Conservation (phyloP, 306 rosid species). For the Cucumis sativus region DNA sequence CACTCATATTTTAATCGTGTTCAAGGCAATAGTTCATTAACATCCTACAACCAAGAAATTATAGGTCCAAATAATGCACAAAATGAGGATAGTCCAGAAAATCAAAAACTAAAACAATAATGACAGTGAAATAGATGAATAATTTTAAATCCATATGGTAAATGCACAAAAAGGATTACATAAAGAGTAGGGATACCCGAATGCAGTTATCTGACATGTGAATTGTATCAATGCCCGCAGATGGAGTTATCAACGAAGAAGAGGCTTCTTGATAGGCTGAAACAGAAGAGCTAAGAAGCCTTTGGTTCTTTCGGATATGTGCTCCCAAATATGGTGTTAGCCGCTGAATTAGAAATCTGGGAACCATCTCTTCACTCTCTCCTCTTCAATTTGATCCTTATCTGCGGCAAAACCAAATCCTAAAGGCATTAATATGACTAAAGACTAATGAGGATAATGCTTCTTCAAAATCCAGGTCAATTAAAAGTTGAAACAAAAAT, state of each 20-base stretch:
- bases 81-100: neutral
- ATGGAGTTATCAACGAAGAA: slow-evolving; percentile 18
- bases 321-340: slow-evolving; percentile 28
- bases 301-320: slow-evolving; percentile 43
- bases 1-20: neutral
- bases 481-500: neutral
- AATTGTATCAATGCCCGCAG: slow-evolving; percentile 29
- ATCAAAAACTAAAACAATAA: neutral
- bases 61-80: neutral
- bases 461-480: too few relatives aligned
- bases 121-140: neutral
- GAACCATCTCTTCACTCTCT: slow-evolving; percentile 12
- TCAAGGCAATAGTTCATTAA: neutral
- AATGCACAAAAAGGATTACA: neutral
- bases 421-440: neutral
- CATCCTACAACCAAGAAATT: neutral
- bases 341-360: slow-evolving; percentile 35
- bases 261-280: slow-evolving; percentile 36
- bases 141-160: neutral
- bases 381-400: neutral
- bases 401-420: neutral
- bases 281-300: slow-evolving; percentile 32
- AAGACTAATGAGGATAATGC: too few relatives aligned
- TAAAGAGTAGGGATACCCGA: slow-evolving; percentile 24
- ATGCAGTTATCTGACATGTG: slow-evolving; percentile 57